Base-by-base conservation (phyloP, 2,329 filamentous ascomycete species). In the Colletotrichum kahawae region DNA sequence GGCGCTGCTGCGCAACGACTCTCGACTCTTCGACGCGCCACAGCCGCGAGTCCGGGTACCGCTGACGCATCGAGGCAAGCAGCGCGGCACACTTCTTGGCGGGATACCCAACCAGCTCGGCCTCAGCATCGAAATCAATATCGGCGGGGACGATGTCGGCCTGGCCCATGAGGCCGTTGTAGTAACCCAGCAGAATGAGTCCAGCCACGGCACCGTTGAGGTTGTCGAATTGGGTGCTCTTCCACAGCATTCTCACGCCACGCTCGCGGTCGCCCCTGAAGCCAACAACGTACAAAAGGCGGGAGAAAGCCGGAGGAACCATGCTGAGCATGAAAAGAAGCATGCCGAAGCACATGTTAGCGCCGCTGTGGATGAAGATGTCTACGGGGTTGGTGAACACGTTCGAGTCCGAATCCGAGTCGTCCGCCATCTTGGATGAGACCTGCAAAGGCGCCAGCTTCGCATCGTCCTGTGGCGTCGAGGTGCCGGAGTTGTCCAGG, bases 191-290 rank as follows among this genome's bases (percentile, higher is more conserved):
- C 0, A 98, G 87, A 31, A 95, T 90, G 54, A 98, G 88, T 0
- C 93, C 95, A 0, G 96, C 93, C 81, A 98, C 93, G 8, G 95
- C 96, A n/a, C 96, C 96, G 81, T 98, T 97, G 80, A 98, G 91
- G 82, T 98, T 98, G 76, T 93, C 86, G 82, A 96, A 97, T 65
- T 93, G 92, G 27, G 95, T 95, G 14, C 95, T 95, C 82, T 95
- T 93, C 97, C 97, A 99, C 6, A 99, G 91, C 91, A 98, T 94
- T 51, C 90, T 88, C 36, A 98, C 89, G 12, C 96, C 97, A 51
- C 93, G 90, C 76, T 95, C 92, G 57, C 96, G 93, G 82, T 98
- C 96, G 36, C 97, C 97, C 76, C 92, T 93, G 85, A 98, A 98
- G 1, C 97, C 97, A 34, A 98, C 94, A 56, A 98, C 93, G 74